A percentile compares a stretch with the other conserved stretches of the same genome.
These are phyloP conservation scores for Tremella yokohamensis DNA, from an alignment of 768 basidiomycete species.

Conservation along the genomic window DNA sequence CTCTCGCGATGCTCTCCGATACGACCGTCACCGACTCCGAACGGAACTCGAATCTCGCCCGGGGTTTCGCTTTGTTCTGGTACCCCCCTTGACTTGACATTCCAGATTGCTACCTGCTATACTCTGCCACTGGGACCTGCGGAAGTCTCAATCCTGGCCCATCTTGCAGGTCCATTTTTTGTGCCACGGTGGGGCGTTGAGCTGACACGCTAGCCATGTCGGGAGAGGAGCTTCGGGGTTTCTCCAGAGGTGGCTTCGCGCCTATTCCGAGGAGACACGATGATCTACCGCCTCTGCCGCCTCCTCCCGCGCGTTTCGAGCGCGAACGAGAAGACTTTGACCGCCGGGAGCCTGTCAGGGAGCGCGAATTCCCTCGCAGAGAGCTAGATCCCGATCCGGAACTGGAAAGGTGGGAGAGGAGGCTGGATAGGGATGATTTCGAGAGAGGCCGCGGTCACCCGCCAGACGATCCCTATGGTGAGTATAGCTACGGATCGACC, in stretches of 20 bases:
- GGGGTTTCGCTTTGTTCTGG: too few species aligned
- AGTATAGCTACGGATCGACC: not conserved
- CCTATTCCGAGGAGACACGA: constrained; percentile 39
- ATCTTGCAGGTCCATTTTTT: constrained; percentile 2
- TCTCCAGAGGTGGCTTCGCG: constrained; percentile 36
- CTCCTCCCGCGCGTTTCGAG: constrained; percentile 7
- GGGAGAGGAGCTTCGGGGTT: constrained; percentile 25
- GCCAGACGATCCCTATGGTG: constrained; percentile 36
- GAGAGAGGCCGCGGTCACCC: constrained; percentile 26
- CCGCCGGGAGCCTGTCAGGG: constrained; percentile 15
- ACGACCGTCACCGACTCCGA: too few species aligned
- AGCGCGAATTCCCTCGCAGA: constrained; percentile 26
- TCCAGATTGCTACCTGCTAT: too few species aligned
- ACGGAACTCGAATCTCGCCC: too few species aligned
- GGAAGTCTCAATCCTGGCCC: not conserved
- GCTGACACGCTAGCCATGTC: constrained; percentile 7
- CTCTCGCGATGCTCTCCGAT: too few species aligned
- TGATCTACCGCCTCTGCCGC: constrained; percentile 18
- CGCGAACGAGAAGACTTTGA: constrained; percentile 19
- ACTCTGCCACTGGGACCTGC: too few species aligned
- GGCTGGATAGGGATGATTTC: constrained; percentile 21
- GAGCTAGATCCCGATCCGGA: constrained; percentile 29
- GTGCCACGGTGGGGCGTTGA: not conserved
- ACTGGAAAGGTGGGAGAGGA: constrained; percentile 18
- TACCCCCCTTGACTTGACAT: too few species aligned